Base-by-base conservation (phyloP, 192 early-diverging fungal genomes). In the Glomus cerebriforme region DNA sequence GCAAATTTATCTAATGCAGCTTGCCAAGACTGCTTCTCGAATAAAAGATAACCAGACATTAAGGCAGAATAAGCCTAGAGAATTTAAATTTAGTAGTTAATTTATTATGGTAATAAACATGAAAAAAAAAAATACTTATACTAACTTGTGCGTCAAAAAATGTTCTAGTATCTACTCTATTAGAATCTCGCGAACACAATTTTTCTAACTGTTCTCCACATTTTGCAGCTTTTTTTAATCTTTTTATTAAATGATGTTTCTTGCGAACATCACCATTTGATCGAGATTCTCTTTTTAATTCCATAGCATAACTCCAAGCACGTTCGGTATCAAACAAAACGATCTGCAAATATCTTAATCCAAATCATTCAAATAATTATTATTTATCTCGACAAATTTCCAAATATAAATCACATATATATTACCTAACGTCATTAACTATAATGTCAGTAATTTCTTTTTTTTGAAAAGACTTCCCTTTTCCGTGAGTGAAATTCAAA, bases 221-320 rank as follows among this genome's bases (percentile, higher is more conserved):
- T 78, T 92, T 84, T 34, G 83, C 84, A 19, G 93, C 93, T 73
- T 87, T 86, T 78, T 88, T 89, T 69, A 95, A 81, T 29, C 87
- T 79, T 64, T 87, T 87, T 60, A 93, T 81, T 12, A 90, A 79
- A 80, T 95, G 93, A 79, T 86, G 84, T 64, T 85, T 86, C 79
- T 93, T 93, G 19, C 92, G 86, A 22, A 89, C 87, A 45, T 94
- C 74, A 43, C 88, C 87, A 58, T 81, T 79, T 26, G 86, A 83
- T 17, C 81, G 79, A 4, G 86, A 86, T 39, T 92, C 88, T 1
- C 77, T 81, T 74, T 93, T 93, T 58, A 94, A 81, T 78, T 95
- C 90, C 93, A 94, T 95, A 26, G 90, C 90, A 71, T 93, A 93
- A 59, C 88, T 86, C 93, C 92, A 96, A 19, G 86, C 85, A 24